Percentiles rank a stretch among this genome's conserved stretches.
phyloP scores from a whole-genome alignment of 208 protist species.

The Crithidia sp. region DNA sequence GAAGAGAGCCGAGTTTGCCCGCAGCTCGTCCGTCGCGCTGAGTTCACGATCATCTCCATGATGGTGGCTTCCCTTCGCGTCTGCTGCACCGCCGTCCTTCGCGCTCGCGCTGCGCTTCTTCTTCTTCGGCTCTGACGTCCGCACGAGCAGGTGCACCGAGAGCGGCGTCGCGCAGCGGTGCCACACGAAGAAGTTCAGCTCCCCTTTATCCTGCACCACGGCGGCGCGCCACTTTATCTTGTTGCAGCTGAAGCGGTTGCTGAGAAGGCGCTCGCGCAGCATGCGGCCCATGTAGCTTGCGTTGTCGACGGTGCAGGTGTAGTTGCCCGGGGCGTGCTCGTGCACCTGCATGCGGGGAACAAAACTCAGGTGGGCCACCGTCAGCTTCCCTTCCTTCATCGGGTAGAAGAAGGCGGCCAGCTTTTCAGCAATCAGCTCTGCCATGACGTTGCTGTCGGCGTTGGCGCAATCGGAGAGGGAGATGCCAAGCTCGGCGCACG shows the following conservation, averaged over 20 bases:
- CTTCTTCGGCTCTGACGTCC: conserved; percentile 81
- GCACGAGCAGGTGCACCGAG: conserved; percentile 51
- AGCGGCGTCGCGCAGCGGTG: conserved; percentile 60
- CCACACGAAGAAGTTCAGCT: conserved; percentile 66
- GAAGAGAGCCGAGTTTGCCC: conserved; percentile 53
- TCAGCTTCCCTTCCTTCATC: conserved; percentile 35
- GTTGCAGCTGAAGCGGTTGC: conserved; percentile 84
- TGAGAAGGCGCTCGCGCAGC: conserved; percentile 56
- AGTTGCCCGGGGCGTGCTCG: conserved; percentile 78
- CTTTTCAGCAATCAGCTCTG: conserved; percentile 67
- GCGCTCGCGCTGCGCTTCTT: conserved; percentile 49
- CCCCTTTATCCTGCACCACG: conserved; percentile 41
- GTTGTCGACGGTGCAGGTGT: conserved; percentile 81
- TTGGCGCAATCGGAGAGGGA: conserved; percentile 47
- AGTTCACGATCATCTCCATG: conserved; percentile 18
- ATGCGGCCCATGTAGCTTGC: conserved; percentile 62
- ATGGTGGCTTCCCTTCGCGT: conserved; percentile 4
- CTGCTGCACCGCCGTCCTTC: conserved; percentile 4
- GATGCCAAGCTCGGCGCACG: conserved; percentile 68
- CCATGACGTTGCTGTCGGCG: conserved; percentile 55
- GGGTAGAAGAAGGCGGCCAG: conserved; percentile 64
- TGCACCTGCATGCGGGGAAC: conserved; percentile 81
- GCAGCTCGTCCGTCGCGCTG: conserved; percentile 25
- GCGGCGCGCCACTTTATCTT: conserved; percentile 79
- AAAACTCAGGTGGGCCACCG: conserved; percentile 54